Evolutionary conservation across 2,329 filamentous ascomycete species (phyloP), one percentile per base, ranked within the genome.

Genomic region (Paraphoma sp.): DNA sequence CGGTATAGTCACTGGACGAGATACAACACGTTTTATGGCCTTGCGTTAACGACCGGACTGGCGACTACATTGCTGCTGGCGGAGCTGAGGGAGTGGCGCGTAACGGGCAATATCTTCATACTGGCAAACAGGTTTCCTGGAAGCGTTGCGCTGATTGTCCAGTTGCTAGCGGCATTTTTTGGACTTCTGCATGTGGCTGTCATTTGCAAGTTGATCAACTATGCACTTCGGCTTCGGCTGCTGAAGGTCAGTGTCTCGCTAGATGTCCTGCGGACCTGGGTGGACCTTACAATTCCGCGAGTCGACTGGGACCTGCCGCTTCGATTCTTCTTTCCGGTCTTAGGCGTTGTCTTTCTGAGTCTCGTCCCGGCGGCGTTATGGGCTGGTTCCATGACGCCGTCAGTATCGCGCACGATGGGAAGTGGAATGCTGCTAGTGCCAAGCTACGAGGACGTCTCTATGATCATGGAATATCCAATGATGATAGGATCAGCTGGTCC

Each of bases 351-450:
- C 29, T 60, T 70, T 16, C 58, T 70, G 6, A 65, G 64, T 56
- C 54, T 72, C 5, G 64, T 71, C 6, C 65, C 68, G 23, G 65
- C 68, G 28, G 69, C 63, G 38, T 56, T 72, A 41, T 72, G 68
- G 68, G 68, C 69, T 48, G 69, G 68, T 65, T 68, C 65, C 38
- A 70, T 70, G 33, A 69, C 68, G n/a, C 67, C 68, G 4, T 59
- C 66, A 3, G 57, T 72, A 2, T 57, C 60, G 10, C 51, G 51
- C 36, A 65, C 65, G 5, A 62, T 55, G 12, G 56, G 57, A 0
- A 60, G 43, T 18, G 62, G 59, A n/a, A 67, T 53, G 41, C 48
- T 67, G 12, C 46, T 67, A 5, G 42, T 67, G 3, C 69, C 69
- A 3, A 69, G 59, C 51, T 72, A 69, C 30, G 58, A 63, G 16